Base-by-base conservation (phyloP, 371 early-diverging fungal genomes). In the Zopfochytrium polystomum region DNA sequence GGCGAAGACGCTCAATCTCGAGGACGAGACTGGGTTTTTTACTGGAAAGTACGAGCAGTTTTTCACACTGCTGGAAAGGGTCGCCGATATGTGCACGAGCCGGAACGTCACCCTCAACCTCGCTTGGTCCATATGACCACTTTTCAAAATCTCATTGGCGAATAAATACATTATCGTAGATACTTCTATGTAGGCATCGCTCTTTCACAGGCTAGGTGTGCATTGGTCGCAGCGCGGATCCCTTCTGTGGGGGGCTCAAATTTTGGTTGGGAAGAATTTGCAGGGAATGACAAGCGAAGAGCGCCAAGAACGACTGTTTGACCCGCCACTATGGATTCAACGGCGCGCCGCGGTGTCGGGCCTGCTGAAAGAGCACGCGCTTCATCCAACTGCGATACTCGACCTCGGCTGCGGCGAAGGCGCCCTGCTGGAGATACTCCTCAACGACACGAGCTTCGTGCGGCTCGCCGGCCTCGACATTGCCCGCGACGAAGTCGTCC, bases 381-480 rank as follows among this genome's bases (percentile, higher is more conserved):
- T n/a, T n/a, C n/a, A n/a, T n/a, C n/a, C n/a, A n/a, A 62, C 44
- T 42, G 51, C n/a, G 23, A 65, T 76, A 13, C 35, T 67, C 27
- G 77, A 76, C 50, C 23, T 72, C 18, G 77, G 77, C 1, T 76
- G 77, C 51, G 77, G 77, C 4, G 74, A 76, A 51, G 77, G 74
- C 2, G 52, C 67, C 2, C 51, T 76, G 20, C 60, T 76, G 34
- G 51, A 62, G 34, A 69, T 73, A 23, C 49, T 73, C n/a, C 50
- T 73, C 11, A 76, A 76, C 56, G 62, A 64, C 31, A 50, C 67
- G 7, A 20, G 33, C 25, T 68, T 70, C 53, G 51, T 46, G 2
- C n/a, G 35, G 30, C 55, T 73, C 5, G 68, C 63, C 30, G 77
- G 77, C 3, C 59, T 76, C 23, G 77, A 76, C 51, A 31, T 67